These are phyloP conservation scores for Pinus tabuliformis DNA, from an alignment of 75 land plant species.

Conservation along the genomic window DNA sequence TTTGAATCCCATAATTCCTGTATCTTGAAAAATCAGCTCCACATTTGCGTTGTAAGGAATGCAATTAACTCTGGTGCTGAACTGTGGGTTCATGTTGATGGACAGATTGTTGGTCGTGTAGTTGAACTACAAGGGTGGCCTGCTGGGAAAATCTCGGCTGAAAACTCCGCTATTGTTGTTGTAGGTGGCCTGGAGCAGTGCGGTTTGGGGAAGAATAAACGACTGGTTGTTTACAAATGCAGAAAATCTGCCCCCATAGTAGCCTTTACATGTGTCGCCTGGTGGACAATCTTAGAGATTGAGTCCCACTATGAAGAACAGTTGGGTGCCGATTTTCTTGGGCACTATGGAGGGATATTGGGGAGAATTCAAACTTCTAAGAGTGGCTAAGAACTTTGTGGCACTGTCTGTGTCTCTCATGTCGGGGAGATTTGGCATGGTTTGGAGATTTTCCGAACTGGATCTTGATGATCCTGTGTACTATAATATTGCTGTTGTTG, in stretches of 20 bases:
- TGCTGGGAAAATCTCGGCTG: constrained; percentile 23
- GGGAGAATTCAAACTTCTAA: constrained; percentile 32
- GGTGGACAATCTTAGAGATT: constrained; percentile 47
- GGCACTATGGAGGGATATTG: constrained; percentile 47
- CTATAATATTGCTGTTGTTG: constrained; percentile 17
- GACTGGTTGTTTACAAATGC: constrained; percentile 48
- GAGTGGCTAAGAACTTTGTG: constrained; percentile 12
- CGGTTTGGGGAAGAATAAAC: constrained; percentile 19
- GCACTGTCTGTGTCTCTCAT: constrained; percentile 13
- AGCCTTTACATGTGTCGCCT: constrained; percentile 29
- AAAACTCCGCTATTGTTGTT: constrained; percentile 11
- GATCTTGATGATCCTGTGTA: constrained; percentile 19
- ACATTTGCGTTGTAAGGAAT: constrained; percentile 34
- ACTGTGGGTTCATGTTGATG: constrained; percentile 25
- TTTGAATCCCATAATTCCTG: constrained; percentile 18
- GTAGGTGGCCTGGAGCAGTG: constrained; percentile 14
- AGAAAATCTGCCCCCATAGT: constrained; percentile 11
- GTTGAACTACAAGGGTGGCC: constrained; percentile 18
- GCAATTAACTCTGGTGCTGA: constrained; percentile 19
- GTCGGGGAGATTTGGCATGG: constrained; percentile 2
- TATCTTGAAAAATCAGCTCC: constrained; percentile 29
- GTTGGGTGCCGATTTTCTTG: constrained; percentile 28
- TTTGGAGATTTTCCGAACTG: constrained; percentile 7
- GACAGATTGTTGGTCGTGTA: constrained; percentile 21
- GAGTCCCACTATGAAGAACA: constrained; percentile 45